Percentiles rank a stretch among this genome's conserved stretches.
Conservation (phyloP, 1,139 yeast genomes). For the Pneumocystis sp. region DNA sequence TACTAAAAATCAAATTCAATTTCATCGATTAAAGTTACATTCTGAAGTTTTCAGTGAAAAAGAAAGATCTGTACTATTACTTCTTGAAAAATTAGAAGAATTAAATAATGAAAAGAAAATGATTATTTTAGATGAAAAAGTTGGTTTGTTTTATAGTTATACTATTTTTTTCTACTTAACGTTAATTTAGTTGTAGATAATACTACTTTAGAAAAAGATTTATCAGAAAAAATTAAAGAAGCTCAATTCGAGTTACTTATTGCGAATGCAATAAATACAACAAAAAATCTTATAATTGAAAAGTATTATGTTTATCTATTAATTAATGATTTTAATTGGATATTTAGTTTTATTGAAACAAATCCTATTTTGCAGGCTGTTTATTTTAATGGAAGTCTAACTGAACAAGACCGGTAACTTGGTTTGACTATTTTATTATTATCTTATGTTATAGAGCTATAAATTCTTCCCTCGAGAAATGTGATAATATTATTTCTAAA, state of each 20-base stretch:
- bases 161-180: neutral
- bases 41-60: neutral
- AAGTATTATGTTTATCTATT: neutral
- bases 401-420: neutral
- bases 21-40: neutral
- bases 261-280: neutral
- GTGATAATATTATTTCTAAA: neutral
- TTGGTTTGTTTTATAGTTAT: neutral
- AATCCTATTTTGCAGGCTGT: neutral
- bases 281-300: neutral
- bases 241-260: neutral
- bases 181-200: neutral
- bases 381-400: neutral
- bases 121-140: neutral
- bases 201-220: neutral
- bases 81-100: neutral
- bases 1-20: neutral
- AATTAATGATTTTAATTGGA: neutral
- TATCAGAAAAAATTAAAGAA: neutral
- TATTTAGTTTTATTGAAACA: neutral
- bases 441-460: neutral
- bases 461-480: neutral
- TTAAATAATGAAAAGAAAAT: neutral
- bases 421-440: neutral
- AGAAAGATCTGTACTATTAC: neutral